These are phyloP conservation scores for Sporothrix globosa DNA, from an alignment of 2,329 filamentous ascomycete genomes.

Conservation along the genomic window DNA sequence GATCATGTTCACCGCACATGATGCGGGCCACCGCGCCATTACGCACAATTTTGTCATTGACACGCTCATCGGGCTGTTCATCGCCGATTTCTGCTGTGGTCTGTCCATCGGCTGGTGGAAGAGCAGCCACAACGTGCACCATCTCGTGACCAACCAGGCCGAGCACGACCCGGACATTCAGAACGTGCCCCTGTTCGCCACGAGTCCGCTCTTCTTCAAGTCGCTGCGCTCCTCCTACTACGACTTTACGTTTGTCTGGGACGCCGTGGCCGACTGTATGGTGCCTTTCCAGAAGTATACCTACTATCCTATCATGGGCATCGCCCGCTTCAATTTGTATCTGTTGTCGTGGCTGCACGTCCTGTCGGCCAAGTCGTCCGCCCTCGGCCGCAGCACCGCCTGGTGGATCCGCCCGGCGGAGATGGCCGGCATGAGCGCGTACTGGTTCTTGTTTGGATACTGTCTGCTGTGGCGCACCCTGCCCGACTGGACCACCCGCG, in stretches of 20 bases:
- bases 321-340: slow-evolving; percentile 75
- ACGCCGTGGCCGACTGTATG: slow-evolving; percentile 61
- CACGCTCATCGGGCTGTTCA: slow-evolving; percentile 63
- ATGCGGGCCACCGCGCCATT: slow-evolving; percentile 66
- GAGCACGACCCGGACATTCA: slow-evolving; percentile 65
- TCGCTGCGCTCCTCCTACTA: slow-evolving; percentile 68
- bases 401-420: slow-evolving; percentile 71
- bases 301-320: slow-evolving; percentile 68
- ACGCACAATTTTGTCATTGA: slow-evolving; percentile 62
- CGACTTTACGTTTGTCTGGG: slow-evolving; percentile 65
- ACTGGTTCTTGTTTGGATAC: slow-evolving; percentile 71
- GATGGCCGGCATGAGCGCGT: slow-evolving; percentile 63
- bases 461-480: slow-evolving; percentile 63
- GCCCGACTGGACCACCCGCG: slow-evolving; percentile 59
- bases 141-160: slow-evolving; percentile 66
- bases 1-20: slow-evolving; percentile 70
- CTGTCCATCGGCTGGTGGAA: slow-evolving; percentile 72
- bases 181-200: slow-evolving; percentile 70
- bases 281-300: slow-evolving; percentile 66
- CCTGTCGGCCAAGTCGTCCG: slow-evolving; percentile 57
- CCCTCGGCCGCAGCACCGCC: slow-evolving; percentile 59
- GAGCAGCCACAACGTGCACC: slow-evolving; percentile 69
- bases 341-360: slow-evolving; percentile 68
- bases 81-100: slow-evolving; percentile 67
- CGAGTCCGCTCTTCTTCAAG: slow-evolving; percentile 66